Percentiles rank a stretch among this genome's conserved stretches.
These are phyloP conservation scores for Euphorbia pulcherrima DNA, from an alignment of 345 rosid genomes.

Conservation along the genomic window DNA sequence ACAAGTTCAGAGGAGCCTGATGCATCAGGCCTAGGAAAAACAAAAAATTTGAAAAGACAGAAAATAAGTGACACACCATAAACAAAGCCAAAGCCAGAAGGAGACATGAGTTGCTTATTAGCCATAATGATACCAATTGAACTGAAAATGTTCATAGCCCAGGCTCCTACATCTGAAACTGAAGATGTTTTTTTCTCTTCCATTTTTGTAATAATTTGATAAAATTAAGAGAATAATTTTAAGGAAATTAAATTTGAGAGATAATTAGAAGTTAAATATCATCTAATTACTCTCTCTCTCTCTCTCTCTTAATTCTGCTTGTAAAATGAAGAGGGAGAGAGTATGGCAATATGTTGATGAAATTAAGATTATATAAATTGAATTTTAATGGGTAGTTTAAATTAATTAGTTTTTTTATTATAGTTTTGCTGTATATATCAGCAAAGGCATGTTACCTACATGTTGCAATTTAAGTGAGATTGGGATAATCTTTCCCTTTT, in stretches of 20 bases:
- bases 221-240: neutral
- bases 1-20: too few species aligned
- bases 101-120: slow-evolving; percentile 93
- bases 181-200: slow-evolving; percentile 20
- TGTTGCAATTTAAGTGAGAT: slow-evolving; percentile 13
- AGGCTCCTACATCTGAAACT: slow-evolving; percentile 90
- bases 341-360: neutral
- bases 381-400: too few species aligned
- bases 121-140: slow-evolving; percentile 97
- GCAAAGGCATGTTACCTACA: slow-evolving; percentile 19
- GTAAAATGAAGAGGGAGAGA: neutral
- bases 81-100: slow-evolving; percentile 66
- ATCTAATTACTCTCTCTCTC: neutral
- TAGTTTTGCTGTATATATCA: slow-evolving; percentile 7
- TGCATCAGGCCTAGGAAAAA: too few species aligned
- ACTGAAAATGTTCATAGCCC: slow-evolving; percentile 89
- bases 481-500: slow-evolving; percentile 15
- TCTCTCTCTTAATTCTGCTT: neutral
- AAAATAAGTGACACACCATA: slow-evolving; percentile 43
- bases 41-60: neutral
- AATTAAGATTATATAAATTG: too few species aligned
- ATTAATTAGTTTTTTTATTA: neutral
- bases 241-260: neutral
- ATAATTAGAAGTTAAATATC: neutral
- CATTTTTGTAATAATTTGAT: neutral